Evolutionary conservation across 1,284 basidiomycete species (phyloP), one percentile per base, ranked within the genome.

Genomic region (Cystobasidiaceae sp.): DNA sequence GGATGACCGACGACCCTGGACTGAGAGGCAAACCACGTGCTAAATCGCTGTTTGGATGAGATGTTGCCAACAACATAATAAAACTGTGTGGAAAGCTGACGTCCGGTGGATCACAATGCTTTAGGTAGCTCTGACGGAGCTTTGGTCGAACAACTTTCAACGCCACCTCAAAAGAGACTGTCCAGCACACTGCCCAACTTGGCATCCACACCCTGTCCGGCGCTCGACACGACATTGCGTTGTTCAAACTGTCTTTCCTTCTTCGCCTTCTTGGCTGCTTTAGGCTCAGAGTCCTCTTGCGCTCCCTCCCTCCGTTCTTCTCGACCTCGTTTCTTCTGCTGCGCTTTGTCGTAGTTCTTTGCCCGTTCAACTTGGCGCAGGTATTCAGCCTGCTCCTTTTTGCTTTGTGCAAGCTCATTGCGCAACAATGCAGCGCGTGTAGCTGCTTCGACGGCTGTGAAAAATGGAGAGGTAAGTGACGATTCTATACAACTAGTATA

Each of bases 361-460:
- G 93, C 93, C 19, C 94, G 83, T 75, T 97, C 96, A 39, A 98
- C 96, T 71, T 97, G 94, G 74, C 84, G 85, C 63, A 98, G 82
- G 78, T 99, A 98, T 64, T 94, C 90, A 55, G 85, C 84, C 76
- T 99, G 94, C 77, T 97, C 94, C 41, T 84, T 80, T 71, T 84
- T 86, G 23, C 90, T 92, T 73, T 93, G 89, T 0, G 89, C 84
- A 27, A 99, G 82, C 74, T 97, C 93, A 57, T 90, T 86, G 7
- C 94, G 89, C 21, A 98, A 79, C 71, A 89, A 86, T 1, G 93
- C 90, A 6, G 87, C 81, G 74, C 93, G 91, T 6, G 90, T 81
- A 25, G 93, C 92, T 17, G 90, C 85, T 79, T 98, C 96, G 74
- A 97, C 89, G 32, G 94, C 94, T 94, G 74, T 43, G 34, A 61